Conservation (phyloP, 805 yeast species). For the Starmerella stellata region DNA sequence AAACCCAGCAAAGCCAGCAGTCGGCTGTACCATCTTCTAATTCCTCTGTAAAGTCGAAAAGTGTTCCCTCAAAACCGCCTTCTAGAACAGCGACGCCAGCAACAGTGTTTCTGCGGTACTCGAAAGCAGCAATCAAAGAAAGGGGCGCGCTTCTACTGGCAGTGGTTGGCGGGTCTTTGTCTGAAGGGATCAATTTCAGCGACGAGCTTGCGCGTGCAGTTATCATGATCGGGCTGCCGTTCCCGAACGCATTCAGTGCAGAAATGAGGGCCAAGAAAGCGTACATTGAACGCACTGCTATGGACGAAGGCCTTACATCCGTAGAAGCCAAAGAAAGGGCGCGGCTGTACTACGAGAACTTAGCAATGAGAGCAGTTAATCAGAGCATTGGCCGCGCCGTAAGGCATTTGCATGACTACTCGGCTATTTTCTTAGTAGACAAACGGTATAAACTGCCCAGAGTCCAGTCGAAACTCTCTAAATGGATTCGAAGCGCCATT, state of each 20-base stretch:
- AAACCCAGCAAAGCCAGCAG: not conserved
- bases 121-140: constrained; percentile 24
- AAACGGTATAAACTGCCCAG: constrained; percentile 32
- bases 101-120: constrained; percentile 34
- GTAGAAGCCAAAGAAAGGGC: constrained; percentile 28
- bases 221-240: constrained; percentile 74
- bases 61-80: not conserved
- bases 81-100: constrained; percentile 30
- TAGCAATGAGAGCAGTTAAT: constrained; percentile 80
- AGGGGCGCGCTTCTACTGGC: constrained; percentile 56
- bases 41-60: not conserved
- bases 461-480: constrained; percentile 44
- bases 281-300: constrained; percentile 39
- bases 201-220: constrained; percentile 79
- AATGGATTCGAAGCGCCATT: constrained; percentile 40
- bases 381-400: constrained; percentile 88
- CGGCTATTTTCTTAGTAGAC: constrained; percentile 58
- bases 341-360: constrained; percentile 49
- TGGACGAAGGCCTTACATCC: constrained; percentile 31
- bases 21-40: not conserved
- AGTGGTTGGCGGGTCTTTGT: constrained; percentile 81
- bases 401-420: constrained; percentile 64
- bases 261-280: constrained; percentile 56
- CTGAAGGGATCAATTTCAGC: constrained; percentile 85
- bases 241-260: constrained; percentile 67